A percentile compares a stretch with the other conserved stretches of the same genome.
These are phyloP conservation scores for Penicillium sp. DNA, from an alignment of 2,329 filamentous ascomycete genomes.

Conservation along the genomic window DNA sequence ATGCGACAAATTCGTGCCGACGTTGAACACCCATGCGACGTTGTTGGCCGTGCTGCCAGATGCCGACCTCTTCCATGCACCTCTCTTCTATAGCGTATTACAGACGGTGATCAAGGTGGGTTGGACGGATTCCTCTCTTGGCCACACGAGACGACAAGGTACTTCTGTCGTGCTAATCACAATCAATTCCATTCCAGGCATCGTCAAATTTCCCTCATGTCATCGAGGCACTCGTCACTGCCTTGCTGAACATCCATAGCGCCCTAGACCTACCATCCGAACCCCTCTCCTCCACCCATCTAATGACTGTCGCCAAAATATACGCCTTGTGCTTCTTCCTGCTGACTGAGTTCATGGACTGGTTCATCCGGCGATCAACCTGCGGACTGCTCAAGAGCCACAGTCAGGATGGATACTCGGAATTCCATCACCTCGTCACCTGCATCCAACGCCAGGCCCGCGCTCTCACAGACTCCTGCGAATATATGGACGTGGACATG, in stretches of 20 bases:
- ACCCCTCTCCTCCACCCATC: constrained; percentile 11
- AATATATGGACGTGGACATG: constrained; percentile 25
- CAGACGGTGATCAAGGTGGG: constrained; percentile 42
- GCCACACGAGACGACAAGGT: neutral
- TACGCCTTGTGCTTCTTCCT: constrained; percentile 42
- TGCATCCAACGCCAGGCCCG: constrained; percentile 32
- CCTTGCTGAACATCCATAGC: constrained; percentile 37
- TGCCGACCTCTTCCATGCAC: constrained; percentile 29
- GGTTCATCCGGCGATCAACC: constrained; percentile 37
- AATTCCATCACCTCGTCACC: constrained; percentile 37
- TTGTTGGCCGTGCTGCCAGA: constrained; percentile 33
- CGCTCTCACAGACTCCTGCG: constrained; percentile 19
- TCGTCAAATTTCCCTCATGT: constrained; percentile 38
- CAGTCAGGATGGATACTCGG: constrained; percentile 37
- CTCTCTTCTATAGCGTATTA: constrained; percentile 39
- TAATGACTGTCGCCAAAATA: constrained; percentile 30
- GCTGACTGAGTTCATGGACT: constrained; percentile 42
- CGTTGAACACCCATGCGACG: constrained; percentile 32
- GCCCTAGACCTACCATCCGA: constrained; percentile 27
- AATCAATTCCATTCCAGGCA: constrained; percentile 27
- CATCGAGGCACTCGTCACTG: constrained; percentile 37
- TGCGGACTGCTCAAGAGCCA: constrained; percentile 40
- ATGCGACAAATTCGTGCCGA: constrained; percentile 32
- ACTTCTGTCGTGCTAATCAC: neutral
- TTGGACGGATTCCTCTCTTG: constrained; percentile 17